Conservation (phyloP, 768 basidiomycete genomes). For the Lentinula sp. region DNA sequence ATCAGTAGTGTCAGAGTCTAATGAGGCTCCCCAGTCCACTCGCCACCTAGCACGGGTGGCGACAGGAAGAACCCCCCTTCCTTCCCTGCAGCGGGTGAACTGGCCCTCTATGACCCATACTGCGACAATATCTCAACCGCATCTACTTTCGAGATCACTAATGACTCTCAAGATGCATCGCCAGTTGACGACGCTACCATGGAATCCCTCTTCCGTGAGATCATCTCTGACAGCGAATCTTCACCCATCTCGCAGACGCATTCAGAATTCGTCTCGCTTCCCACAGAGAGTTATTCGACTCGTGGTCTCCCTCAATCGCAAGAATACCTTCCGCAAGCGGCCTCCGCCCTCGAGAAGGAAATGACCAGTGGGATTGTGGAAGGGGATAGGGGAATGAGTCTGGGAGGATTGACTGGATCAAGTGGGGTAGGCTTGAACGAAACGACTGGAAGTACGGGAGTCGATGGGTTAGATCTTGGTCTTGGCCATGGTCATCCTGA, state of each 20-base stretch:
- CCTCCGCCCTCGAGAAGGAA: conserved; percentile 15
- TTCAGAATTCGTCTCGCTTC: conserved; percentile 16
- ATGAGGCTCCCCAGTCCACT: conserved; percentile 57
- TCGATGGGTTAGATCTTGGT: background rate
- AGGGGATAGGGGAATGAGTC: conserved; percentile 2
- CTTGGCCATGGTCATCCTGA: background rate
- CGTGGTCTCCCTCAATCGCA: conserved; percentile 11
- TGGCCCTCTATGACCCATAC: conserved; percentile 28
- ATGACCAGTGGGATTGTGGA: conserved; percentile 5
- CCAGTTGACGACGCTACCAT: conserved; percentile 54
- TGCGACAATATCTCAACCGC: conserved; percentile 12
- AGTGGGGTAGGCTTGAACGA: background rate
- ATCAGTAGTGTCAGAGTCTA: conserved; percentile 22
- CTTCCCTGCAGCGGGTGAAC: conserved; percentile 94
- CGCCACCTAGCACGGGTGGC: conserved; percentile 99
- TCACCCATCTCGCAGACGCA: conserved; percentile 11
- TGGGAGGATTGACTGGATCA: conserved; percentile 4
- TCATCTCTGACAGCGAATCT: conserved; percentile 51
- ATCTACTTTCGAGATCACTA: conserved; percentile 14
- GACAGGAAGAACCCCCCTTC: conserved; percentile 51
- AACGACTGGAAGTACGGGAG: background rate
- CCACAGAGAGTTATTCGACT: conserved; percentile 24
- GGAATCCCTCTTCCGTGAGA: conserved; percentile 66
- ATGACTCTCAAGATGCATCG: conserved; percentile 9
- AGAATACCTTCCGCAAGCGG: conserved; percentile 14